Percentiles rank a stretch among this genome's conserved stretches.
phyloP scores from a whole-genome alignment of 2,329 filamentous ascomycete species.

The Venturia aucupariae region DNA sequence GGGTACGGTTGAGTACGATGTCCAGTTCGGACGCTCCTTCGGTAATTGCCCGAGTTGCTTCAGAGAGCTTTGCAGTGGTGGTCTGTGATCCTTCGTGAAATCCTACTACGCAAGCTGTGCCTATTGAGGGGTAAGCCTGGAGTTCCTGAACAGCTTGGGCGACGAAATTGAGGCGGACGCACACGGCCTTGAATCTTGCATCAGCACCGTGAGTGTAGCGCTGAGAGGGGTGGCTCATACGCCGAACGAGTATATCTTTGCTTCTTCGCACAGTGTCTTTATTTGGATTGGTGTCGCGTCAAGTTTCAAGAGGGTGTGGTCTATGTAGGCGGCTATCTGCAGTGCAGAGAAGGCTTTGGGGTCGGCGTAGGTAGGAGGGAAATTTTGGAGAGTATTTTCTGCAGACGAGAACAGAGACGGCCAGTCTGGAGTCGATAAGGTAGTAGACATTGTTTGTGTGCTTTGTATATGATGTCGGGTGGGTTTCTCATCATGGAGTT shows the following conservation, averaged over 20 bases:
- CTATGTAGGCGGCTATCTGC: constrained; percentile 28
- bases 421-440: background rate
- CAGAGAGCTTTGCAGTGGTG: constrained; percentile 39
- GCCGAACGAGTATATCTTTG: constrained; percentile 37
- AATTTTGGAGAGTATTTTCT: background rate
- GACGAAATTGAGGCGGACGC: constrained; percentile 47
- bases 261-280: constrained; percentile 47
- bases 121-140: constrained; percentile 33
- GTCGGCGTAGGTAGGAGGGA: background rate
- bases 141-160: constrained; percentile 40
- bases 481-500: too few relatives aligned
- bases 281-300: constrained; percentile 41
- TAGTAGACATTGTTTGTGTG: background rate
- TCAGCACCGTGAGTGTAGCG: background rate
- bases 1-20: constrained; percentile 47
- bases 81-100: constrained; percentile 51
- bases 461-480: too few relatives aligned
- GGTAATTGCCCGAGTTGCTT: constrained; percentile 32
- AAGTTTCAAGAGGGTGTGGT: constrained; percentile 42
- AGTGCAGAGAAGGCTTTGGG: background rate
- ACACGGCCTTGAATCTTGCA: constrained; percentile 37
- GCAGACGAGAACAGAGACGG: background rate
- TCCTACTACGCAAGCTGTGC: constrained; percentile 49
- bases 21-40: constrained; percentile 49
- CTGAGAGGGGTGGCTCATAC: constrained; percentile 23